These are phyloP conservation scores for Megacollybia marginata DNA, from an alignment of 768 basidiomycete species.

Conservation along the genomic window DNA sequence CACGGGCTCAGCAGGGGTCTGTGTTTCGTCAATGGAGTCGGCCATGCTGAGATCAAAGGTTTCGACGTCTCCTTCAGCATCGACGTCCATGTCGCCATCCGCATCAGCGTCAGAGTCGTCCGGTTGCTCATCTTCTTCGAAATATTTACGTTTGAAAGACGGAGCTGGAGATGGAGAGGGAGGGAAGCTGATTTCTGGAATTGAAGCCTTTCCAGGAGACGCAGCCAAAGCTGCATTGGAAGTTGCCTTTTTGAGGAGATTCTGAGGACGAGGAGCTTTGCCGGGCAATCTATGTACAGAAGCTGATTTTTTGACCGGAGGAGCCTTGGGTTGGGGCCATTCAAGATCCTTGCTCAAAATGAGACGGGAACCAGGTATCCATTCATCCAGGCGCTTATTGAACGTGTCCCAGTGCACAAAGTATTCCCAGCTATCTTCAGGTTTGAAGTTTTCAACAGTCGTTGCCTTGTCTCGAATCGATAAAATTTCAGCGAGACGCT, in stretches of 20 bases:
- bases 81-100: constrained; percentile 69
- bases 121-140: constrained; percentile 59
- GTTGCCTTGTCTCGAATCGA: constrained; percentile 85
- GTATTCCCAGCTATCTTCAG: constrained; percentile 83
- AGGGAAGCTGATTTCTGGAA: constrained; percentile 24
- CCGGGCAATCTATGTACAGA: constrained; percentile 45
- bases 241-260: constrained; percentile 62
- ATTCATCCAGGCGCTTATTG: constrained; percentile 98
- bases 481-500: constrained; percentile 91
- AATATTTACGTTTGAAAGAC: constrained; percentile 65
- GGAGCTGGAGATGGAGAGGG: constrained; percentile 54
- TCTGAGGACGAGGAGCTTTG: constrained; percentile 53
- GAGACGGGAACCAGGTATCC: constrained; percentile 86
- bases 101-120: constrained; percentile 50
- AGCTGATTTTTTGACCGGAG: constrained; percentile 47
- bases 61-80: constrained; percentile 69
- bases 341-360: constrained; percentile 83
- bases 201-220: constrained; percentile 34
- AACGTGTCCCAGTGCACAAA: constrained; percentile 99
- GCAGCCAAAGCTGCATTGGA: constrained; percentile 54
- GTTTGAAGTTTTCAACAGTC: constrained; percentile 25
- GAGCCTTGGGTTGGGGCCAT: constrained; percentile 86
- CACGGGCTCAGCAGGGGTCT: constrained; percentile 40
- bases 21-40: constrained; percentile 40
- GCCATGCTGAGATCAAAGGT: constrained; percentile 57